Evolutionary conservation across 108 stramenopile genomes (phyloP), one percentile per base, ranked within the genome.

Genomic region (Conticribra weissflogii): DNA sequence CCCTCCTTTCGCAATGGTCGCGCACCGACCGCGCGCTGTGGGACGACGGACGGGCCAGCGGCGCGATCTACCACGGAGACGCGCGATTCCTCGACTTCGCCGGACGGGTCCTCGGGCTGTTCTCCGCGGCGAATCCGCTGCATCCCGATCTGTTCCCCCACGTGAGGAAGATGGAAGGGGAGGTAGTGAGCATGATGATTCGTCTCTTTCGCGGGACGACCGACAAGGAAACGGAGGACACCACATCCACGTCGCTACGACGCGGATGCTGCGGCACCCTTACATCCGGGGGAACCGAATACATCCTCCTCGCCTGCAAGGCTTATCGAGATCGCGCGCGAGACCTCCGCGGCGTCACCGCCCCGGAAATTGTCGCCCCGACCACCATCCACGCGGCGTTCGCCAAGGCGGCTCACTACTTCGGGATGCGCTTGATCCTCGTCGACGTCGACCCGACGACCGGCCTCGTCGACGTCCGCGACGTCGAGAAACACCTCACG

Each of bases 61-160:
- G 96, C 9, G 90, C 92, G 15, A 88, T 97, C 14, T 97, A 97
- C 62, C 52, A 76, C 59, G 86, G 81, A 28, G 85, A 82, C 45
- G 59, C 51, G n/a, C 60, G 81, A 21, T 85, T 85, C 51, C 54
- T 66, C 1, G 56, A 79, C 2, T 63, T 88, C 19, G 62, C 88
- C 63, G 68, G 65, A 47, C 41, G 69, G 24, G 81, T 84, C 2
- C 86, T 82, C 72, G 56, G 67, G 15, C 28, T 81, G 19, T 97
- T 88, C 72, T 52, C 82, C 7, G 68, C 84, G 34, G 68, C 92
- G 34, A 97, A 96, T 74, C 93, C 92, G 14, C 82, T 97, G 47
- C 93, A 97, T 74, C 85, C 94, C 7, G 95, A 91, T 63, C 54
- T 94, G 3, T 97, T 91, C 89, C 96, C 96, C 4, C 72, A 68